Evolutionary conservation across 345 rosid genomes (phyloP).

Genomic region (Linum usitatissimum): DNA sequence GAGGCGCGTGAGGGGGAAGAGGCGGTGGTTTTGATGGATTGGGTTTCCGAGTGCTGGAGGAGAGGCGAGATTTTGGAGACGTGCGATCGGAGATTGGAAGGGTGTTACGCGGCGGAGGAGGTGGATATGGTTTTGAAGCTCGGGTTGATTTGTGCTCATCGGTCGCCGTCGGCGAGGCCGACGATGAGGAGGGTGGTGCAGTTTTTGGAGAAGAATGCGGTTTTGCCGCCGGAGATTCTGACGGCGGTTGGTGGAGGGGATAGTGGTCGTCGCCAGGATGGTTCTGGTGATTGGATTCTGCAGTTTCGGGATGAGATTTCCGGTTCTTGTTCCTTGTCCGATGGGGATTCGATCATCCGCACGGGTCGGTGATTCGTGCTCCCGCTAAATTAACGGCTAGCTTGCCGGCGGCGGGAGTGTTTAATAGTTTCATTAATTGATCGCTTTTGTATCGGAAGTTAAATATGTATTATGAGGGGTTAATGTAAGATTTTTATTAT

Average conservation of each 20-base stretch:
- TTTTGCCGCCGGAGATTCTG: slow-evolving; percentile 22
- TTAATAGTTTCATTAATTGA: too few relatives aligned
- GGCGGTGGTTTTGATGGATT: slow-evolving; percentile 24
- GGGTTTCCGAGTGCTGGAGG: slow-evolving; percentile 26
- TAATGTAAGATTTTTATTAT: too few relatives aligned
- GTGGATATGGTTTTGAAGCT: slow-evolving; percentile 26
- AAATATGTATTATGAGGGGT: too few relatives aligned
- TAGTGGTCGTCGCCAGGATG: too few relatives aligned
- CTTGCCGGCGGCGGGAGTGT: too few relatives aligned
- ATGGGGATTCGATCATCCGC: slow-evolving; percentile 18
- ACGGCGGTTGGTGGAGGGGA: too few relatives aligned
- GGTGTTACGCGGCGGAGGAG: slow-evolving; percentile 23
- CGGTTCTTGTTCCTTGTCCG: slow-evolving; percentile 11
- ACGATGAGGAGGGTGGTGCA: slow-evolving; percentile 26
- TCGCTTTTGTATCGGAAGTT: too few relatives aligned
- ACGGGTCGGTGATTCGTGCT: slow-evolving; percentile 12
- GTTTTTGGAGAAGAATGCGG: slow-evolving; percentile 24
- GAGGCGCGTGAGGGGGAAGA: slow-evolving; percentile 13
- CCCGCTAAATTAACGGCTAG: too few relatives aligned
- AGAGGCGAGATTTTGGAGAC: slow-evolving; percentile 15
- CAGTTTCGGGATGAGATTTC: neutral
- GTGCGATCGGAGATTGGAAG: slow-evolving; percentile 22
- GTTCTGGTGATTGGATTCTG: too few relatives aligned
- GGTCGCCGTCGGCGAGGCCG: slow-evolving; percentile 18
- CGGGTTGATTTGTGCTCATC: slow-evolving; percentile 25